Evolutionary conservation across 2,329 filamentous ascomycete species (phyloP).

Genomic region (Arthrobotrys musiformis): DNA sequence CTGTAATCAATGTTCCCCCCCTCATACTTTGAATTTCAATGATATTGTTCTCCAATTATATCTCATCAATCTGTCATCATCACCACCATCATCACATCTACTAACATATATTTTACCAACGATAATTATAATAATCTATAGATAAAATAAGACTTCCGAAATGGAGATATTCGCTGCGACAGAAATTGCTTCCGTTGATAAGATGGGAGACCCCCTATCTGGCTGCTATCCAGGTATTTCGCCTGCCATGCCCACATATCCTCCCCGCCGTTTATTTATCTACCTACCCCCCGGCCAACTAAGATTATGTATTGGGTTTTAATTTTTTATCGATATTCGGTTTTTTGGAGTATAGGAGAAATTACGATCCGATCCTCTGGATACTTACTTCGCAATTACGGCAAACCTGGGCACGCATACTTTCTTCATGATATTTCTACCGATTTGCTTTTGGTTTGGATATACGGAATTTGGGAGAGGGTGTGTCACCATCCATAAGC

Average conservation of each 20-base stretch:
- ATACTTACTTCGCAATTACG: conserved; percentile 96
- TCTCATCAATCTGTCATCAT: not conserved
- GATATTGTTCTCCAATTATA: conserved; percentile 2
- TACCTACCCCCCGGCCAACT: too few species aligned
- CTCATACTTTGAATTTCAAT: not conserved
- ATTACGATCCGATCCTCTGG: conserved; percentile 69
- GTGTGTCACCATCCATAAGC: conserved; percentile 67
- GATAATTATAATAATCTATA: conserved; percentile 62
- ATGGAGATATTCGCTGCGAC: conserved; percentile 89
- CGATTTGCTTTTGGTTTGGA: conserved; percentile 96
- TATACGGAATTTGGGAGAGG: conserved; percentile 85
- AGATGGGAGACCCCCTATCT: conserved; percentile 96
- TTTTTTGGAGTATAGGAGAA: too few species aligned
- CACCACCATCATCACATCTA: not conserved
- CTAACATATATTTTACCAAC: not conserved
- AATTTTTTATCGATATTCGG: too few species aligned
- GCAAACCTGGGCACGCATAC: conserved; percentile 97
- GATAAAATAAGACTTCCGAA: conserved; percentile 82
- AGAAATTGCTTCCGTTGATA: conserved; percentile 83
- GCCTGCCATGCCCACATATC: too few species aligned
- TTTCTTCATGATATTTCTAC: conserved; percentile 96
- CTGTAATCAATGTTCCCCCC: conserved; percentile 46
- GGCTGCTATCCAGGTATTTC: conserved; percentile 76
- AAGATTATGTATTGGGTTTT: too few species aligned
- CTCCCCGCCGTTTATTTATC: not conserved